Evolutionary conservation across 805 yeast genomes (phyloP).

Genomic region (Candida vaughaniae): DNA sequence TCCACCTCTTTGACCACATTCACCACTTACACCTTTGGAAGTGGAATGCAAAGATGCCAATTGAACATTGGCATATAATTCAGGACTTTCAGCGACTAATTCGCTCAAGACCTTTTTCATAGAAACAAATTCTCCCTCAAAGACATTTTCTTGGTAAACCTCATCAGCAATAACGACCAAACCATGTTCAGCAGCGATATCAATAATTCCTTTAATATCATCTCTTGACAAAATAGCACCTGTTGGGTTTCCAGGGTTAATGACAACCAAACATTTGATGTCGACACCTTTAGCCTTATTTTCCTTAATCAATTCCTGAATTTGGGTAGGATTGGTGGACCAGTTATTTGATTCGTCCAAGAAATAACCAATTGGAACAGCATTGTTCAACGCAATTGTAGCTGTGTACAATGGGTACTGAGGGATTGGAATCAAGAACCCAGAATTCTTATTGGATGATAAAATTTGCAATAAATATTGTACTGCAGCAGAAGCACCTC

Average conservation of each 20-base stretch:
- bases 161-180: constrained; percentile 93
- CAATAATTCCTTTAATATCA: constrained; percentile 68
- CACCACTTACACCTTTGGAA: constrained; percentile 96
- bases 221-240: constrained; percentile 73
- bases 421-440: constrained; percentile 92
- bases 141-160: constrained; percentile 93
- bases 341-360: constrained; percentile 79
- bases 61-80: constrained; percentile 68
- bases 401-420: constrained; percentile 98
- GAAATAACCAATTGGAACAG: constrained; percentile 83
- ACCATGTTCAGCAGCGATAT: constrained; percentile 81
- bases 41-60: constrained; percentile 95
- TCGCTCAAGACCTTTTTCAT: constrained; percentile 76
- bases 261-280: constrained; percentile 82
- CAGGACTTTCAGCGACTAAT: constrained; percentile 53
- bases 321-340: constrained; percentile 74
- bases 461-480: constrained; percentile 69
- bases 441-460: constrained; percentile 65
- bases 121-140: constrained; percentile 77
- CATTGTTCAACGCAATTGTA: constrained; percentile 78
- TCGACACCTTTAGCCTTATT: constrained; percentile 52
- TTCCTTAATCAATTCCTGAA: constrained; percentile 52
- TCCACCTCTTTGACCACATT: constrained; percentile 99
- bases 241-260: constrained; percentile 98
- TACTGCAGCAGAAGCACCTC: constrained; percentile 97